A percentile compares a stretch with the other conserved stretches of the same genome.
These are phyloP conservation scores for Pseudopithomyces chartarum DNA, from an alignment of 2,329 filamentous ascomycete genomes.

Conservation along the genomic window DNA sequence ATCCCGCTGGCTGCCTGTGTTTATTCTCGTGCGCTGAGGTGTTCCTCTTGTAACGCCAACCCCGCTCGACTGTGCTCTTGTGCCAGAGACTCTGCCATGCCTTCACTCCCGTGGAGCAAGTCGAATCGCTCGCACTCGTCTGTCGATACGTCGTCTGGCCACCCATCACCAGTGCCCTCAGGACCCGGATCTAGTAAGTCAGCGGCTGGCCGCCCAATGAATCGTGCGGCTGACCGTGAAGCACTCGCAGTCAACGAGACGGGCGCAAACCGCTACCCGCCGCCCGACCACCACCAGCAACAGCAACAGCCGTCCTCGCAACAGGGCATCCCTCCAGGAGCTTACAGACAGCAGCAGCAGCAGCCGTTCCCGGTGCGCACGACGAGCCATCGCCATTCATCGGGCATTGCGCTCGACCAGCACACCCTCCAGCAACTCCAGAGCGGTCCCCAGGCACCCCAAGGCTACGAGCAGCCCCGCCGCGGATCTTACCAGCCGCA, in stretches of 20 bases:
- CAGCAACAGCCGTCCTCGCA: conserved; percentile 23
- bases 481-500: conserved; percentile 33
- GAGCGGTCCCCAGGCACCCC: conserved; percentile 23
- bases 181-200: conserved; percentile 36
- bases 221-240: conserved; percentile 39
- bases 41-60: conserved; percentile 16
- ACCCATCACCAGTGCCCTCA: conserved; percentile 41
- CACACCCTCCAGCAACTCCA: conserved; percentile 34
- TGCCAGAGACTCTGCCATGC: conserved; percentile 37
- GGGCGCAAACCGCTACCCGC: conserved; percentile 30
- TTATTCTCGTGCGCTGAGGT: conserved; percentile 41
- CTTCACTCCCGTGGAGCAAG: conserved; percentile 45
- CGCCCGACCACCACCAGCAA: conserved; percentile 23
- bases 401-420: conserved; percentile 38
- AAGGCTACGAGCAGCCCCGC: conserved; percentile 29
- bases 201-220: conserved; percentile 27
- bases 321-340: conserved; percentile 12
- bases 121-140: conserved; percentile 46
- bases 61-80: conserved; percentile 16
- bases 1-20: conserved; percentile 23
- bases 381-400: conserved; percentile 37
- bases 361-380: conserved; percentile 32
- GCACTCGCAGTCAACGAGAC: conserved; percentile 41
- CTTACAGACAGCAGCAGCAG: conserved; percentile 20
- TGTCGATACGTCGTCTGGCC: conserved; percentile 41